Evolutionary conservation across 768 basidiomycete species (phyloP).

Genomic region (Auriscalpium microsporum): DNA sequence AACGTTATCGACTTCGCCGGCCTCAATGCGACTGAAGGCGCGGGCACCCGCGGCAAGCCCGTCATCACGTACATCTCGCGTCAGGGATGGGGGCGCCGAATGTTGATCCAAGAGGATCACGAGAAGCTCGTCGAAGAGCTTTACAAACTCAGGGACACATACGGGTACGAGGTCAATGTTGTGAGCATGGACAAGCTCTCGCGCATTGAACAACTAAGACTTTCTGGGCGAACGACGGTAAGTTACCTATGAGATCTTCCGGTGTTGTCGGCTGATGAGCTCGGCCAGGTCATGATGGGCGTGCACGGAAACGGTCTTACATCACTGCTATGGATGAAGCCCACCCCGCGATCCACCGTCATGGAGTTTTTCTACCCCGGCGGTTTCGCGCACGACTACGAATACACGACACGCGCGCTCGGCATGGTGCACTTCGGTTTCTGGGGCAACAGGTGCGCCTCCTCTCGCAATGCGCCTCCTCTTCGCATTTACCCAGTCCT

Average conservation of each 20-base stretch:
- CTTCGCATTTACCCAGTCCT: not conserved
- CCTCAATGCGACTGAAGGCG: constrained; percentile 34
- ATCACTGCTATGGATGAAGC: constrained; percentile 87
- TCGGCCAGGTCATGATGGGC: constrained; percentile 81
- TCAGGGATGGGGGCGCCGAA: constrained; percentile 82
- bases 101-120: constrained; percentile 69
- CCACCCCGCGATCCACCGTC: constrained; percentile 71
- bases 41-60: constrained; percentile 33
- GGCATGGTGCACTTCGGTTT: constrained; percentile 83
- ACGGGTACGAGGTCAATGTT: constrained; percentile 84
- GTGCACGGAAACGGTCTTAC: constrained; percentile 92
- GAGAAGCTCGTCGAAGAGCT: constrained; percentile 71
- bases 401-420: constrained; percentile 70
- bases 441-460: constrained; percentile 61
- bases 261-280: not conserved
- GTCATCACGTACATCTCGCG: constrained; percentile 92
- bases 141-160: constrained; percentile 52
- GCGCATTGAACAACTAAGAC: constrained; percentile 66
- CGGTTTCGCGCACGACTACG: constrained; percentile 83
- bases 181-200: constrained; percentile 79
- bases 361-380: constrained; percentile 86
- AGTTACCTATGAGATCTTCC: constrained; percentile 18
- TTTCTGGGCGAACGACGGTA: constrained; percentile 84
- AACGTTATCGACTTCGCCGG: constrained; percentile 70
- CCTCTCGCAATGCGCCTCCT: no score